Base-by-base conservation (phyloP, 139 green algal species). In the Desmodesmus armatus region DNA sequence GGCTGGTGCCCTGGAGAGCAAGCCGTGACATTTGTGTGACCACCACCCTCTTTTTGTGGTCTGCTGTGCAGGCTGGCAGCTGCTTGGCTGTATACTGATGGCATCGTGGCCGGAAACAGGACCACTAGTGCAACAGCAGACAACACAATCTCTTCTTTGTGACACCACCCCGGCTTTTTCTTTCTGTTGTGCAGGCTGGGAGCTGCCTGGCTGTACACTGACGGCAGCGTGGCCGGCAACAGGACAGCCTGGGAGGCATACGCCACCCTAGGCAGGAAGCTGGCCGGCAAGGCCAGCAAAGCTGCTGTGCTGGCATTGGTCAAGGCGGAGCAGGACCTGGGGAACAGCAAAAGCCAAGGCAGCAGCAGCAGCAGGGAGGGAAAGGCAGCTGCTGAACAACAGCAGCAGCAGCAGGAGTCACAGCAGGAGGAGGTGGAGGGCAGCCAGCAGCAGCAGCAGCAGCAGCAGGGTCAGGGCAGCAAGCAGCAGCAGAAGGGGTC, bases 1-100 rank as follows among this genome's bases (percentile, higher is more conserved):
- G n/a, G n/a, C n/a, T n/a, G n/a, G n/a, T n/a, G n/a, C n/a, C n/a
- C n/a, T n/a, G n/a, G n/a, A n/a, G n/a, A n/a, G n/a, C n/a, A n/a
- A n/a, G n/a, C n/a, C n/a, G n/a, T n/a, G n/a, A n/a, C n/a, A n/a
- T n/a, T n/a, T n/a, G n/a, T n/a, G n/a, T n/a, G n/a, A n/a, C n/a
- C n/a, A n/a, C n/a, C n/a, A n/a, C n/a, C n/a, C n/a, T n/a, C n/a
- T n/a, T n/a, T n/a, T n/a, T n/a, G n/a, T 27, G 6, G 60, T 33
- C 0, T 69, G 33, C 33, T 11, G 6, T 72, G 67, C 67, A 75
- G 76, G 15, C 35, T 55, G 17, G 76, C 55, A 19, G 76, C 39
- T 29, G 76, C 76, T 43, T 82, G 76, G 76, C 17, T 82, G 37
- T 72, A 35, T 53, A 82, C 35, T 58, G 76, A 82, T 41, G 55